Evolutionary conservation across 257 asterid species (phyloP).

Genomic region (Thymus quinquecostatus): DNA sequence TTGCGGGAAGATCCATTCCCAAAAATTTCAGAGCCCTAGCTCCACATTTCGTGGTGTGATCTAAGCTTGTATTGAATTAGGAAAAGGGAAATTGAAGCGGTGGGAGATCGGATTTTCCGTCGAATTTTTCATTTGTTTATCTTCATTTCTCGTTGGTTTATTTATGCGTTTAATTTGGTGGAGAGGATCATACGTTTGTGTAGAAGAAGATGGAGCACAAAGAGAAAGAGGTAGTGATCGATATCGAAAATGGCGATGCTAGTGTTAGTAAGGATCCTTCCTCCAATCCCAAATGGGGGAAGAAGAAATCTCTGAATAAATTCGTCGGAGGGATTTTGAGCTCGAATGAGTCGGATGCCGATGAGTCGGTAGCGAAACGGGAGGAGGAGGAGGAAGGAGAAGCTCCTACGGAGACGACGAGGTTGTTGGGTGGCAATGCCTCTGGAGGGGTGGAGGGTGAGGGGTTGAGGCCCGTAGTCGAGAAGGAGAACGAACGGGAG

Average conservation of each 20-base stretch:
- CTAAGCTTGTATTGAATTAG: neutral
- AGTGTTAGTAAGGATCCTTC: neutral
- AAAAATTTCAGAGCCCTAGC: slow-evolving; percentile 30
- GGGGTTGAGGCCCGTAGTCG: slow-evolving; percentile 25
- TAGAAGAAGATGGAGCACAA: slow-evolving; percentile 42
- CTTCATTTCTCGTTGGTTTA: neutral
- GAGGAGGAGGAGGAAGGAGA: neutral
- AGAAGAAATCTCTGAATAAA: slow-evolving; percentile 38
- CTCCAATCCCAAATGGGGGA: slow-evolving; percentile 24
- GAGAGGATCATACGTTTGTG: slow-evolving; percentile 19
- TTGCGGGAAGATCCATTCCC: slow-evolving; percentile 33
- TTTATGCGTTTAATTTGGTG: slow-evolving; percentile 10
- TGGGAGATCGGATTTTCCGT: neutral
- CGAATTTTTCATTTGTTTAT: no score
- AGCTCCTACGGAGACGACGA: slow-evolving; percentile 21
- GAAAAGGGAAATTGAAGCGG: neutral
- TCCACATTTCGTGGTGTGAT: slow-evolving; percentile 11
- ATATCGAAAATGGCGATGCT: slow-evolving; percentile 46
- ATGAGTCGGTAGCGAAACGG: neutral
- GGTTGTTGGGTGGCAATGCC: slow-evolving; percentile 36
- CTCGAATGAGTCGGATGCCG: slow-evolving; percentile 24
- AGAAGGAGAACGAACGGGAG: slow-evolving; percentile 35
- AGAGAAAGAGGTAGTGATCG: slow-evolving; percentile 38
- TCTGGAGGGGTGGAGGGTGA: slow-evolving; percentile 21
- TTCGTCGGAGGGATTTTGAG: slow-evolving; percentile 40